Evolutionary conservation across 441 rosid genomes (phyloP).

Genomic region (Theobroma grandiflorum): DNA sequence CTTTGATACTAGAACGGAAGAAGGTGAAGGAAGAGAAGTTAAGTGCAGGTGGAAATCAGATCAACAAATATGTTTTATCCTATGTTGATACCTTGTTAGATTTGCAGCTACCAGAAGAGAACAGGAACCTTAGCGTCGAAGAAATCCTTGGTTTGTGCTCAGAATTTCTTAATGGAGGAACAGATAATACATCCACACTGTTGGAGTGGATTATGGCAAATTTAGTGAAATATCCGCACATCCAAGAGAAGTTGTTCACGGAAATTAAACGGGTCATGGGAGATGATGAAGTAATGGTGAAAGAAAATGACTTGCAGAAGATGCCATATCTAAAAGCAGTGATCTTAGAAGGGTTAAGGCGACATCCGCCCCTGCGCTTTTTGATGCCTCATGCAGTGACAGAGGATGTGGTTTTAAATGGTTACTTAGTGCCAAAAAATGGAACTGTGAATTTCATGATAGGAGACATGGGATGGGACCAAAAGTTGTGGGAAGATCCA

Average conservation of each 20-base stretch:
- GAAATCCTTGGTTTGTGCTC: conserved; percentile 27
- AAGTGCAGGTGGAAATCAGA: neutral
- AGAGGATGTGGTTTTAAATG: conserved; percentile 26
- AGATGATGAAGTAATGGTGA: conserved; percentile 10
- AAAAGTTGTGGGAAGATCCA: conserved; percentile 32
- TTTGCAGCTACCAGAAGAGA: conserved; percentile 28
- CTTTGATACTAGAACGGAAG: conserved; percentile 34
- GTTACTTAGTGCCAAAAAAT: conserved; percentile 29
- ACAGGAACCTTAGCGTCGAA: conserved; percentile 33
- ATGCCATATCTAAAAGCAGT: conserved; percentile 38
- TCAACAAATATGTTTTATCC: conserved; percentile 15
- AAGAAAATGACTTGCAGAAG: conserved; percentile 29
- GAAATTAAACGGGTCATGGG: conserved; percentile 32
- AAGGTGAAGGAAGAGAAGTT: conserved; percentile 3
- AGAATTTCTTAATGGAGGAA: conserved; percentile 33
- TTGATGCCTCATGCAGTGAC: conserved; percentile 29
- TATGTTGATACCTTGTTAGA: conserved; percentile 41
- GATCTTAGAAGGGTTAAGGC: conserved; percentile 33
- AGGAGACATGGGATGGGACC: conserved; percentile 33
- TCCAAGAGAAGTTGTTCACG: conserved; percentile 23
- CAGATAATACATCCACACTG: conserved; percentile 2
- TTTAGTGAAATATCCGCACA: conserved; percentile 32
- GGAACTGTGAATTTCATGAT: conserved; percentile 34
- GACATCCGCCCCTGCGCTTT: conserved; percentile 34
- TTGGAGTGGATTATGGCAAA: conserved; percentile 41